Conservation (phyloP, 2,329 filamentous ascomycete species). For the Stachybotrys chlorohalonatus region DNA sequence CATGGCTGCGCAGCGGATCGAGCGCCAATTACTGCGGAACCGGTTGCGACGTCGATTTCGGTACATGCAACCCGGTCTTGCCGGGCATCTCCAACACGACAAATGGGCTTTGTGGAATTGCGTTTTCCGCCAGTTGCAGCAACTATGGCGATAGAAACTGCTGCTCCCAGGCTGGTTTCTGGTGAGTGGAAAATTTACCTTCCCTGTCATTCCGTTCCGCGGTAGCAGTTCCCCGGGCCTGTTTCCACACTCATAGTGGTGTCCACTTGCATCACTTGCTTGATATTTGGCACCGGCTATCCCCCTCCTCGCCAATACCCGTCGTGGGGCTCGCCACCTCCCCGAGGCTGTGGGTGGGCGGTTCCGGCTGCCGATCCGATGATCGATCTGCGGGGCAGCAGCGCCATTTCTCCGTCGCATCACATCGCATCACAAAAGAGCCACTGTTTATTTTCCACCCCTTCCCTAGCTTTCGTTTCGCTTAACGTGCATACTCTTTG, state of each 20-base stretch:
- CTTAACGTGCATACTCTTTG: not conserved
- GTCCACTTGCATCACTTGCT: not conserved
- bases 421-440: too few species aligned
- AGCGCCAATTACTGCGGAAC: constrained; percentile 24
- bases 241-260: too few species aligned
- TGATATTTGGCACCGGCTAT: not conserved
- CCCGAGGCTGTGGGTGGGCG: not conserved
- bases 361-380: not conserved
- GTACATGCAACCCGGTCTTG: constrained; percentile 17
- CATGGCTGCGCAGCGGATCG: constrained; percentile 16
- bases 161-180: constrained; percentile 25
- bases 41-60: constrained; percentile 26
- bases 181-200: constrained; percentile 14
- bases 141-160: constrained; percentile 23
- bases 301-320: not conserved
- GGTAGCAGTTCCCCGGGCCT: too few species aligned
- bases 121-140: constrained; percentile 20
- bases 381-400: not conserved
- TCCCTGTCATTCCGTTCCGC: not conserved
- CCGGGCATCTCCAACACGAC: constrained; percentile 18
- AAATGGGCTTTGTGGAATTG: constrained; percentile 25
- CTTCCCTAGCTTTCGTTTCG: too few species aligned
- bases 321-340: not conserved
- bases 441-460: too few species aligned
- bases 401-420: not conserved